Percentiles rank a stretch among this genome's conserved stretches.
phyloP scores from a whole-genome alignment of 2,329 filamentous ascomycete genomes.

The Fusarium oligoseptatum region DNA sequence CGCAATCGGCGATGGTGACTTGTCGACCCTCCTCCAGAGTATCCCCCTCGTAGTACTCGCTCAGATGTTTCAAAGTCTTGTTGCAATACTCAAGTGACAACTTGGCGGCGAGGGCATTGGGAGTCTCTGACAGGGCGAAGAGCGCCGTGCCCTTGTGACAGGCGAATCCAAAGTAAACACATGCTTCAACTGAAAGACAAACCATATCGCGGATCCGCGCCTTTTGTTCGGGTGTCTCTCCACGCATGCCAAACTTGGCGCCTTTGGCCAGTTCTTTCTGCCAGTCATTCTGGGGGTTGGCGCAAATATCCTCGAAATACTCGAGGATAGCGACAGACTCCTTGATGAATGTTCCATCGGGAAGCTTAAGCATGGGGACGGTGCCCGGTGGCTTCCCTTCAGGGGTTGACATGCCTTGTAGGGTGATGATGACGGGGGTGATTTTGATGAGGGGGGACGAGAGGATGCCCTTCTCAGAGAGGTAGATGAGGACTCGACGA shows the following conservation, averaged over 20 bases:
- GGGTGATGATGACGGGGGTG: neutral
- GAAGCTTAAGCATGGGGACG: constrained; percentile 22
- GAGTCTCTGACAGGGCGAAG: constrained; percentile 10
- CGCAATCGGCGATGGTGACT: constrained; percentile 28
- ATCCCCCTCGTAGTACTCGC: constrained; percentile 25
- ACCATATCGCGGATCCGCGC: constrained; percentile 26
- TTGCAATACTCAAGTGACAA: constrained; percentile 17
- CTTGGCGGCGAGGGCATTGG: neutral
- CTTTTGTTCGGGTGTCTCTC: constrained; percentile 12
- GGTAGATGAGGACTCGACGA: constrained; percentile 29
- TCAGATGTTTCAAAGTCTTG: constrained; percentile 19
- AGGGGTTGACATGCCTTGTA: neutral
- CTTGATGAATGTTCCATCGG: constrained; percentile 36
- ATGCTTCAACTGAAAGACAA: constrained; percentile 31
- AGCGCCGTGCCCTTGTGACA: constrained; percentile 31
- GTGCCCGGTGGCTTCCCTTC: constrained; percentile 29
- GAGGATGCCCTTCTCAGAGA: constrained; percentile 21
- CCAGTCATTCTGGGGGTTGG: constrained; percentile 18
- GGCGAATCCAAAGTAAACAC: constrained; percentile 20
- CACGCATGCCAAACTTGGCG: constrained; percentile 1
- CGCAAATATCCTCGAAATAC: constrained; percentile 37
- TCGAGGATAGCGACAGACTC: constrained; percentile 33
- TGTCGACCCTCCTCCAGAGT: neutral
- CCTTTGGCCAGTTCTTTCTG: constrained; percentile 5
- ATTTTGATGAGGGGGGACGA: constrained; percentile 18